Conservation (phyloP, 768 basidiomycete species). For the Polyporus arcularius region DNA sequence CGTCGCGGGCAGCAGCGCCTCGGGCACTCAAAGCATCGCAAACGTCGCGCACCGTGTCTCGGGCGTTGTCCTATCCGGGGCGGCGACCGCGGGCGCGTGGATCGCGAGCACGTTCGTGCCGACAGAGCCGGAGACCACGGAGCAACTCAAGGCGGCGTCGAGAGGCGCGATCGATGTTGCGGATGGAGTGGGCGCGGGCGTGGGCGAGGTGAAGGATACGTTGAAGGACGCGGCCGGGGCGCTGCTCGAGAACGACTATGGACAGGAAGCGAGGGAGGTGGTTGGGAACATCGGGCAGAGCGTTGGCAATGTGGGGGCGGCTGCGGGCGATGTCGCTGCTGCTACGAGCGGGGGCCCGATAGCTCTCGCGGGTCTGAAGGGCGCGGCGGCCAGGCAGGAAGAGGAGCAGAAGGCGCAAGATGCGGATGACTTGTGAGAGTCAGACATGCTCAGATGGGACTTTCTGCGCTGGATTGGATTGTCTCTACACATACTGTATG, state of each 20-base stretch:
- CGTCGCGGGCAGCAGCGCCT: conserved; percentile 6
- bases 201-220: conserved; percentile 18
- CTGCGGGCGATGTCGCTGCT: conserved; percentile 17
- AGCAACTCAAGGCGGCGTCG: conserved; percentile 12
- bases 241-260: conserved; percentile 26
- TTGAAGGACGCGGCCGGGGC: conserved; percentile 18
- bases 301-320: conserved; percentile 21
- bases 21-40: conserved; percentile 20
- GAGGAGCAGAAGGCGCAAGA: conserved; percentile 7
- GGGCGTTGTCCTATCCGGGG: conserved; percentile 19
- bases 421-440: too few relatives aligned
- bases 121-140: conserved; percentile 12
- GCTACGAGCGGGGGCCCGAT: conserved; percentile 20
- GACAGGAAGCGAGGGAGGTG: conserved; percentile 22
- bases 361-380: conserved; percentile 20
- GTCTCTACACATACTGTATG: too few relatives aligned
- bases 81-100: conserved; percentile 26
- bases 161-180: conserved; percentile 11
- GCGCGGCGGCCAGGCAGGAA: conserved; percentile 20
- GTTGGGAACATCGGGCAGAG: conserved; percentile 18
- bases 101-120: conserved; percentile 21
- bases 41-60: conserved; percentile 18
- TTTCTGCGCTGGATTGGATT: too few relatives aligned
- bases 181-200: conserved; percentile 13
- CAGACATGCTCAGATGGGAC: too few relatives aligned